Conservation (phyloP, 2,329 filamentous ascomycete species). For the Aureobasidium melanogenum region DNA sequence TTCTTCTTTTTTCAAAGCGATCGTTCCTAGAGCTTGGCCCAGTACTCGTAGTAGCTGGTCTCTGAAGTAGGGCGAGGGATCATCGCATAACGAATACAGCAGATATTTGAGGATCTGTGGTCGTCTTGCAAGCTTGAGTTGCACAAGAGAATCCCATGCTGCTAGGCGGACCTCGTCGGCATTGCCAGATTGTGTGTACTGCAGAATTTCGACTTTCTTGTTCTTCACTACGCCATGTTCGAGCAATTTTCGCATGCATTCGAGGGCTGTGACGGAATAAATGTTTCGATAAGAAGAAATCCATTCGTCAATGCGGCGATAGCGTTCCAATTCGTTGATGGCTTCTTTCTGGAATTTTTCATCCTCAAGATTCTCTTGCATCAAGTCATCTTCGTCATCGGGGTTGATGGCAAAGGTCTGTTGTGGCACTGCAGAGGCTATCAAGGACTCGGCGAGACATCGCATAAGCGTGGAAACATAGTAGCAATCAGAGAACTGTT, state of each 20-base stretch:
- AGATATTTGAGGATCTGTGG: constrained; percentile 47
- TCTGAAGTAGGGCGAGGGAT: constrained; percentile 50
- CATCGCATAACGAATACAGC: constrained; percentile 46
- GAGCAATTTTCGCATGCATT: constrained; percentile 49
- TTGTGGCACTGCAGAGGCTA: constrained; percentile 24
- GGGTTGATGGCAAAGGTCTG: constrained; percentile 27
- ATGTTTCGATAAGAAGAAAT: constrained; percentile 57
- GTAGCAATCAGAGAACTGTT: constrained; percentile 70
- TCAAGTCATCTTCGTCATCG: constrained; percentile 37
- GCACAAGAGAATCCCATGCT: constrained; percentile 50
- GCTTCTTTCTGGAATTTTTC: constrained; percentile 47
- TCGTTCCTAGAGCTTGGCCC: constrained; percentile 46
- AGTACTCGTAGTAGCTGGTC: constrained; percentile 44
- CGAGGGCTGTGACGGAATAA: constrained; percentile 52
- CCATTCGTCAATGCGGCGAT: constrained; percentile 58
- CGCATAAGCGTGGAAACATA: constrained; percentile 76
- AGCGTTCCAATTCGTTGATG: constrained; percentile 53
- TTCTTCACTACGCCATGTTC: constrained; percentile 44
- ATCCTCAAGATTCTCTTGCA: constrained; percentile 32
- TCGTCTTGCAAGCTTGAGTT: constrained; percentile 45
- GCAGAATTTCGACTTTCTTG: constrained; percentile 49
- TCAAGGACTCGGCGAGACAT: constrained; percentile 49
- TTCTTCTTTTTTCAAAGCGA: constrained; percentile 48
- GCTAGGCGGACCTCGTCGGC: constrained; percentile 51
- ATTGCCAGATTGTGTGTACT: constrained; percentile 52